phyloP scores from a whole-genome alignment of 495 filamentous ascomycete species.

The Hypomontagnella monticulosa region DNA sequence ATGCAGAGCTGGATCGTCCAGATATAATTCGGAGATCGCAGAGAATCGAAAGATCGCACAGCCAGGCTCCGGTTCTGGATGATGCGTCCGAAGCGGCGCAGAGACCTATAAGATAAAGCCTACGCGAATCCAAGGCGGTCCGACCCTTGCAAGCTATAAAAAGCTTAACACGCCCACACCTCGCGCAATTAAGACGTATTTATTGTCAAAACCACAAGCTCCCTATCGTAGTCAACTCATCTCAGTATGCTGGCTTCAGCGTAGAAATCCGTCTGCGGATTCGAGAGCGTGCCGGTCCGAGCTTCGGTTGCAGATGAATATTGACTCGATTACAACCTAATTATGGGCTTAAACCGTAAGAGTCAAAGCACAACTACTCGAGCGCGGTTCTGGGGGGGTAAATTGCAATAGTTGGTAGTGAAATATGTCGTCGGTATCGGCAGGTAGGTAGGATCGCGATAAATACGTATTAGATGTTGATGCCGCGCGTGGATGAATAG shows the following conservation, averaged over 20 bases:
- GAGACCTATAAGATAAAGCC: neutral
- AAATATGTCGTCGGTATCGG: neutral
- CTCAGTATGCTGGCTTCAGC: constrained; percentile 1
- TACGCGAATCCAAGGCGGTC: neutral
- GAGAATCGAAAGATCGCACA: neutral
- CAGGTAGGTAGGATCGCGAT: neutral
- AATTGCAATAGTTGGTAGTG: neutral
- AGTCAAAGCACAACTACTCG: too few species aligned
- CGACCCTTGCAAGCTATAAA: neutral
- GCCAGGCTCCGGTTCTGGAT: neutral
- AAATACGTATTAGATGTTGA: constrained; percentile 1
- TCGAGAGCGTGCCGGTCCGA: neutral
- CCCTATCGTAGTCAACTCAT: constrained; percentile 15
- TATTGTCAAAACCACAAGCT: neutral
- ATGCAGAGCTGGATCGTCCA: constrained; percentile 30
- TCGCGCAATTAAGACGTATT: constrained; percentile 2
- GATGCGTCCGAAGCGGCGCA: neutral
- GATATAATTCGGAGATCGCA: neutral
- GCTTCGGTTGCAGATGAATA: neutral
- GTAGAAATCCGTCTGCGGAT: constrained; percentile 15
- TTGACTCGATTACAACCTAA: too few species aligned
- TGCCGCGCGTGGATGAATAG: constrained; percentile 2
- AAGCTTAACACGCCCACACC: neutral
- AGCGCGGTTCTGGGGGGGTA: neutral
- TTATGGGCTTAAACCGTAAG: too few species aligned